A percentile compares a stretch with the other conserved stretches of the same genome.
phyloP scores from a whole-genome alignment of 2,329 filamentous ascomycete species.

The Fonsecaea pedrosoi region DNA sequence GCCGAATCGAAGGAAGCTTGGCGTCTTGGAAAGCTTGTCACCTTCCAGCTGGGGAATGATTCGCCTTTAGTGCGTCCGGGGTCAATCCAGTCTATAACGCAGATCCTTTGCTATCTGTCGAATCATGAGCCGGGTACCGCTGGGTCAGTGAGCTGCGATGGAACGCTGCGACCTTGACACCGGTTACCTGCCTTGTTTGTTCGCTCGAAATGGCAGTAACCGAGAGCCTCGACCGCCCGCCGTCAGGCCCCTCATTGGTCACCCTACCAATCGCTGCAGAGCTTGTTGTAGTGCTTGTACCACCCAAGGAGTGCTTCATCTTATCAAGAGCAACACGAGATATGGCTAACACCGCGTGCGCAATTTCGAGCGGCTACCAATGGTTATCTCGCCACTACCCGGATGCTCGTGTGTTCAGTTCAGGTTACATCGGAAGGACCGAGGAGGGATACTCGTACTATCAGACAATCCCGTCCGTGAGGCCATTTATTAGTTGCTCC shows the following conservation, averaged over 20 bases:
- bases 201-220: slow-evolving; percentile 15
- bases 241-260: slow-evolving; percentile 16
- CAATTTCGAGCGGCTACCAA: slow-evolving; percentile 26
- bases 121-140: slow-evolving; percentile 8
- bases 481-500: slow-evolving; percentile 20
- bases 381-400: slow-evolving; percentile 16
- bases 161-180: slow-evolving; percentile 22
- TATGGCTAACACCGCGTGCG: slow-evolving; percentile 27
- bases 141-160: slow-evolving; percentile 18
- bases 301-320: slow-evolving; percentile 16
- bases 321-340: slow-evolving; percentile 25
- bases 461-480: slow-evolving; percentile 14
- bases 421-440: slow-evolving; percentile 31
- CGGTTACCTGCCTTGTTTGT: slow-evolving; percentile 11
- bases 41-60: slow-evolving; percentile 20
- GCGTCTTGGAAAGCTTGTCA: slow-evolving; percentile 12
- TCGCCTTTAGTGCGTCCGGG: slow-evolving; percentile 17
- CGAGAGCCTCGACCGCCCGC: slow-evolving; percentile 14
- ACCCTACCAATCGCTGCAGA: slow-evolving; percentile 22
- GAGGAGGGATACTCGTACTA: slow-evolving; percentile 7
- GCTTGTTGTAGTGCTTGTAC: slow-evolving; percentile 25
- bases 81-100: slow-evolving; percentile 15
- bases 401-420: slow-evolving; percentile 20
- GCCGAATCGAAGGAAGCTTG: slow-evolving; percentile 14
- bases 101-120: slow-evolving; percentile 13